Conservation (phyloP, 306 rosid species). For the Quercus variabilis region DNA sequence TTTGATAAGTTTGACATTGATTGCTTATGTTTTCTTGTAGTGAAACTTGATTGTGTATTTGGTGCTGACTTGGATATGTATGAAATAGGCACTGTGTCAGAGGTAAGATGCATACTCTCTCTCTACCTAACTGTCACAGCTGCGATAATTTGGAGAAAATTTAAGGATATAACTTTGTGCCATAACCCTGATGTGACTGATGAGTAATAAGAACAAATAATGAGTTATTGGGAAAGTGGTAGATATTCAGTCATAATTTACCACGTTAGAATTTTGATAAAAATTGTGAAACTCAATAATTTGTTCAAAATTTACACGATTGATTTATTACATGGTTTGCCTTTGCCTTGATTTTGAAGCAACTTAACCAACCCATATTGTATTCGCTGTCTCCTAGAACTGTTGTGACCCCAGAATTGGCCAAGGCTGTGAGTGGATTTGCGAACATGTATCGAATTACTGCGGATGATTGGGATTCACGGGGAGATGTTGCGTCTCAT, state of each 20-base stretch:
- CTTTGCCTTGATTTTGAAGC: constrained; percentile 56
- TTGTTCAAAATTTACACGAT: not conserved
- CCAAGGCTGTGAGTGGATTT: constrained; percentile 58
- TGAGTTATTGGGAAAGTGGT: no score
- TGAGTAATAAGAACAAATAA: no score
- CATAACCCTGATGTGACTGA: no score
- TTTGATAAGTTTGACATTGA: constrained; percentile 13
- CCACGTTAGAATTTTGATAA: no score
- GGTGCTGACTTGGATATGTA: constrained; percentile 82
- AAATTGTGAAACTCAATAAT: no score
- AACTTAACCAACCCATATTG: constrained; percentile 55
- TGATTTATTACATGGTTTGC: constrained; percentile 10
- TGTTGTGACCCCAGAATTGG: constrained; percentile 68
- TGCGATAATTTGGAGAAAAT: not conserved
- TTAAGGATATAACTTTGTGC: no score
- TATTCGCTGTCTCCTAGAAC: constrained; percentile 91
- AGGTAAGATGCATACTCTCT: constrained; percentile 38
- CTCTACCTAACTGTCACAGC: not conserved
- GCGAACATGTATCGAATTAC: constrained; percentile 90
- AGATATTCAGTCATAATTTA: no score
- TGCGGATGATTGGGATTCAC: constrained; percentile 92
- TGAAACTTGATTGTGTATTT: constrained; percentile 93
- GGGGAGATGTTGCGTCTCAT: constrained; percentile 69
- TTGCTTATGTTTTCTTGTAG: constrained; percentile 42
- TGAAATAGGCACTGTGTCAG: constrained; percentile 73